Conservation (phyloP, 108 stramenopile genomes). For the Cyclotella baltica region DNA sequence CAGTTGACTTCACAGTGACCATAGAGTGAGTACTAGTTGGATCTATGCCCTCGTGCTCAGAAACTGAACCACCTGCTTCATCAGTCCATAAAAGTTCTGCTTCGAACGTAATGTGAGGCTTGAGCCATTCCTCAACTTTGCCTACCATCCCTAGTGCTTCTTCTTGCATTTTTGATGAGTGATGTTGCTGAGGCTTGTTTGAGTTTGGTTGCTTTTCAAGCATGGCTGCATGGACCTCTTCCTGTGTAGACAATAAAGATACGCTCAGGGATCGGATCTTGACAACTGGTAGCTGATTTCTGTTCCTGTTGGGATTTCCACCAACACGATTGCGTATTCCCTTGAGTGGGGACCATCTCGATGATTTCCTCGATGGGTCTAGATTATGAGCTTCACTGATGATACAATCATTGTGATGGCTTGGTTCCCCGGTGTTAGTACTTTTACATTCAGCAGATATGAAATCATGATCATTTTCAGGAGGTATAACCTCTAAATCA, state of each 20-base stretch:
- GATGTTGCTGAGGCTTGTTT: background rate
- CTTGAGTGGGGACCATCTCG: constrained; percentile 15
- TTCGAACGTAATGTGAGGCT: constrained; percentile 56
- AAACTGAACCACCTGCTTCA: background rate
- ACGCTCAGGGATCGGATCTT: constrained; percentile 55
- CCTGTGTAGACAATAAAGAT: constrained; percentile 50
- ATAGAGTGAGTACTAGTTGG: constrained; percentile 1
- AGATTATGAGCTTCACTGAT: background rate
- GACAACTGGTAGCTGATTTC: constrained; percentile 17
- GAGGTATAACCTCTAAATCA: constrained; percentile 57
- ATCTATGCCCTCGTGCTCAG: background rate
- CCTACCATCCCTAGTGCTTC: constrained; percentile 54
- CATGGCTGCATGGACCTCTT: constrained; percentile 49
- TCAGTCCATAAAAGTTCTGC: constrained; percentile 52
- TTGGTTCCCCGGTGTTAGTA: background rate
- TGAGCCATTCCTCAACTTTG: constrained; percentile 50
- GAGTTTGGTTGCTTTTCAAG: background rate
- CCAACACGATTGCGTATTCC: constrained; percentile 21
- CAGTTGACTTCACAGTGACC: constrained; percentile 52
- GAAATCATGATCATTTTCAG: background rate
- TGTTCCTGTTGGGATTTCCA: background rate
- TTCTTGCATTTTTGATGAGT: constrained; percentile 29
- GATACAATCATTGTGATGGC: background rate
- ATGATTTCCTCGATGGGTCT: background rate
- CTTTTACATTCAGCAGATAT: background rate